A percentile compares a stretch with the other conserved stretches of the same genome.
Conservation (phyloP, 83 land plant species). For the Diphasiastrum complanatum region DNA sequence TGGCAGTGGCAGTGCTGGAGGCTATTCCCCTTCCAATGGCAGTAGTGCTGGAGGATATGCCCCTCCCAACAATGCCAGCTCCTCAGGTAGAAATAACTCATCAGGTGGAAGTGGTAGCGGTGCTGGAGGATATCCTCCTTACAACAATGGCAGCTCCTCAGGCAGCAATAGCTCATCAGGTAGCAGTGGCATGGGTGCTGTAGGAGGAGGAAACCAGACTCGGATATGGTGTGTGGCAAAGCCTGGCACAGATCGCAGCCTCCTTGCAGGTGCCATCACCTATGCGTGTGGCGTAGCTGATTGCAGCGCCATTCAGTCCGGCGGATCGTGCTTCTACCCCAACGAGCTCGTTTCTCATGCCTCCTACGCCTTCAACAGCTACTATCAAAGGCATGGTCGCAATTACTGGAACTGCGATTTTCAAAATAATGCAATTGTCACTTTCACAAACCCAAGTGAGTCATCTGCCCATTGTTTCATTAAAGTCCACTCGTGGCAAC, state of each 20-base stretch:
- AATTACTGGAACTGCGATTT: constrained; percentile 58
- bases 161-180: not conserved
- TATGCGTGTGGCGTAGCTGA: constrained; percentile 54
- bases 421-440: constrained; percentile 39
- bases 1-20: not conserved
- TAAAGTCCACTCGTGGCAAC: too few species aligned
- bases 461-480: too few species aligned
- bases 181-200: constrained; percentile 1
- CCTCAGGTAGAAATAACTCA: too few species aligned
- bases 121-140: too few species aligned
- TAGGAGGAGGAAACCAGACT: constrained; percentile 8
- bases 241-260: constrained; percentile 21
- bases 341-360: constrained; percentile 51
- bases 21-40: too few species aligned
- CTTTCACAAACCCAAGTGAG: constrained; percentile 66
- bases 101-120: too few species aligned
- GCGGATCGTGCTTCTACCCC: constrained; percentile 47
- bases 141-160: constrained; percentile 5
- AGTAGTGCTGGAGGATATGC: too few species aligned
- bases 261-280: constrained; percentile 45
- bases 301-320: constrained; percentile 45
- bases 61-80: too few species aligned
- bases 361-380: constrained; percentile 65
- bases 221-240: constrained; percentile 59
- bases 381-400: constrained; percentile 48